Conservation (phyloP, 2,329 filamentous ascomycete species). For the Stenocarpella maydis region DNA sequence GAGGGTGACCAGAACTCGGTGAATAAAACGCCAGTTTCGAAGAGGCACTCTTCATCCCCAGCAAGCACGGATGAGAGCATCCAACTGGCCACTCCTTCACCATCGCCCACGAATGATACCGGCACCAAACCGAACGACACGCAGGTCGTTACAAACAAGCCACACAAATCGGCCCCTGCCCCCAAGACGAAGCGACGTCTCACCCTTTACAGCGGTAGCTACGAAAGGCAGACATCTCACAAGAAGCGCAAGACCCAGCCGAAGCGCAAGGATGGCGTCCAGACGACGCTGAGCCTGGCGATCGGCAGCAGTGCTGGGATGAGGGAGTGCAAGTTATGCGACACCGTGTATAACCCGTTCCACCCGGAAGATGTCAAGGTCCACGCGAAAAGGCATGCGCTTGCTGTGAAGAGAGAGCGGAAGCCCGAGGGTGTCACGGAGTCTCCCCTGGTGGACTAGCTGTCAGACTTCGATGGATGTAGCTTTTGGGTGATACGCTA, state of each 20-base stretch:
- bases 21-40: neutral
- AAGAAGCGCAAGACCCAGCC: conserved; percentile 34
- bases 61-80: neutral
- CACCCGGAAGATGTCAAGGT: conserved; percentile 53
- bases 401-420: conserved; percentile 37
- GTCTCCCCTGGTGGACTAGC: neutral
- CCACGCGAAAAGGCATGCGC: conserved; percentile 49
- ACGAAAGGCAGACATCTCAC: conserved; percentile 16
- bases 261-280: conserved; percentile 44
- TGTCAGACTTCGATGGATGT: neutral
- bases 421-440: neutral
- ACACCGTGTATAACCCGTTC: conserved; percentile 54
- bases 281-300: conserved; percentile 53
- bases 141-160: neutral
- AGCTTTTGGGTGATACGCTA: neutral
- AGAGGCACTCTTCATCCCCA: neutral
- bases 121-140: neutral
- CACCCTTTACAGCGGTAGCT: conserved; percentile 26
- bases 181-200: conserved; percentile 33
- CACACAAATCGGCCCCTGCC: neutral
- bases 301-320: conserved; percentile 45
- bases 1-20: conserved; percentile 3
- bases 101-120: neutral
- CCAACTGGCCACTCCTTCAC: neutral
- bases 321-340: conserved; percentile 52